These are phyloP conservation scores for Globisporangium abappressorium DNA, from an alignment of 352 stramenopile genomes.

Conservation along the genomic window DNA sequence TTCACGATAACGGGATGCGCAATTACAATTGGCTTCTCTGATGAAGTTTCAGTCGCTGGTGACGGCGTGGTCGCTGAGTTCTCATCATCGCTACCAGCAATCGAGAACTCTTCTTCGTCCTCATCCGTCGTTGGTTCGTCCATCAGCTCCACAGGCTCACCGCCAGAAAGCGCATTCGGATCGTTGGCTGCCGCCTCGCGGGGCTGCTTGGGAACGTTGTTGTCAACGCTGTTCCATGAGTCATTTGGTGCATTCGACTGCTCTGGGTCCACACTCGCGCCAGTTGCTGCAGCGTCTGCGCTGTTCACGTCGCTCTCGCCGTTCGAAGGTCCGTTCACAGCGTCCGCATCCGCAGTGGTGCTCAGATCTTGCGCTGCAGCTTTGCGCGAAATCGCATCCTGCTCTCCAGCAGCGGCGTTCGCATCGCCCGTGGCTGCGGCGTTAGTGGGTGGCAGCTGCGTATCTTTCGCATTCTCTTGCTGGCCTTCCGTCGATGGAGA, in stretches of 20 bases:
- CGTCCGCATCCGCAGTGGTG: background rate
- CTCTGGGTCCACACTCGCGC: background rate
- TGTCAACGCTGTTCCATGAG: background rate
- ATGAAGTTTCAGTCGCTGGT: background rate
- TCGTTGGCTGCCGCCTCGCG: background rate
- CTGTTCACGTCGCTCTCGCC: background rate
- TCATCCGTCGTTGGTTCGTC: background rate
- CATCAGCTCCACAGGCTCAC: background rate
- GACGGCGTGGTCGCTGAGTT: background rate
- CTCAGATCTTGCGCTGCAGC: background rate
- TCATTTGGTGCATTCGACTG: background rate
- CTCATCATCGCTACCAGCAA: constrained; percentile 5
- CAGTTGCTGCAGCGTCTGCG: background rate
- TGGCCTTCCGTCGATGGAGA: background rate
- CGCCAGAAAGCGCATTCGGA: background rate
- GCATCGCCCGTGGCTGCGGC: background rate
- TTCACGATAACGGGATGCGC: background rate
- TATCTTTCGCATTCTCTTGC: background rate
- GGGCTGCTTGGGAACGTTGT: background rate
- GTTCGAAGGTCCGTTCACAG: background rate
- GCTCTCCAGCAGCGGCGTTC: background rate
- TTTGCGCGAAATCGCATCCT: background rate
- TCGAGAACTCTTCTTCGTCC: constrained; percentile 14
- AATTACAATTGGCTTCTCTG: background rate
- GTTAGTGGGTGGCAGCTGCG: background rate